Conservation (phyloP, 352 stramenopile species). For the Pythium biforme region DNA sequence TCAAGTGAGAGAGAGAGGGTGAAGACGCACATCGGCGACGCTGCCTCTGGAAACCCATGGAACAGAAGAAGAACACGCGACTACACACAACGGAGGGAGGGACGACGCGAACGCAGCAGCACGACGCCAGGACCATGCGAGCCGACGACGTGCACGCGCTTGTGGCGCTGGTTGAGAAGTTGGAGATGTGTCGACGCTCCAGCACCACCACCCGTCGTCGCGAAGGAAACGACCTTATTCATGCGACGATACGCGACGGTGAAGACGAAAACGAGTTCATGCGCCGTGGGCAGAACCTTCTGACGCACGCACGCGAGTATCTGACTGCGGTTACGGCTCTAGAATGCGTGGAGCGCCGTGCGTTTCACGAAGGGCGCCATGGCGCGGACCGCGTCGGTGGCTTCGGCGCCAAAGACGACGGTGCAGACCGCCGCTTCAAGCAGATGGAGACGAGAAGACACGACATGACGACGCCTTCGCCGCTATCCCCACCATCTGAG, state of each 20-base stretch:
- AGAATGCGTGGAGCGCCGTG: neutral
- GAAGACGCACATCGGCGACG: no score
- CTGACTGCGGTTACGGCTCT: neutral
- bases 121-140: neutral
- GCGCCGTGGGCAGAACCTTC: neutral
- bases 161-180: neutral
- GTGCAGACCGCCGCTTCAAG: neutral
- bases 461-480: neutral
- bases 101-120: neutral
- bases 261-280: neutral
- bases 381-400: no score
- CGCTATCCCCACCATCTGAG: neutral
- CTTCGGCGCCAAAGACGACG: neutral
- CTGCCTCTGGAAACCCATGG: neutral
- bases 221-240: neutral
- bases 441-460: neutral
- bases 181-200: neutral
- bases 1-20: no score
- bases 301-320: conserved; percentile 5
- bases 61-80: neutral
- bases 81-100: neutral
- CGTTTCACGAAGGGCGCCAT: neutral
- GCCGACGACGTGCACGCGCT: neutral
- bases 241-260: neutral
- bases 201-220: neutral